Conservation (phyloP, 345 rosid genomes). For the Erucastrum elatum region DNA sequence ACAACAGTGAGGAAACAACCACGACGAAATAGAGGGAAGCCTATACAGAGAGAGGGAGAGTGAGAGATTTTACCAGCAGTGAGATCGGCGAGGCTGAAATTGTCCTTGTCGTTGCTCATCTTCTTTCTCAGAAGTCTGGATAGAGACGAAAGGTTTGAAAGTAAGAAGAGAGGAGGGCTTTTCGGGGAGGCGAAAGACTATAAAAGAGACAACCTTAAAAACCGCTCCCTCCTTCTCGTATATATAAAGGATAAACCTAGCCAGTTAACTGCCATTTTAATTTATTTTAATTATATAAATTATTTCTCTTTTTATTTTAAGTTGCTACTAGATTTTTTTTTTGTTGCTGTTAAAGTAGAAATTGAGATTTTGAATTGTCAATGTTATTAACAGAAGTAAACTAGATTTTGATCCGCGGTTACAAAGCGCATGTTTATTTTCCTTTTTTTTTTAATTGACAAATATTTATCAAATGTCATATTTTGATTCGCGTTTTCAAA, state of each 20-base stretch:
- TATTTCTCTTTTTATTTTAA: too few relatives aligned
- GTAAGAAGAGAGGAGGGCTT: not conserved
- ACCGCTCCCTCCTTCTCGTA: slow-evolving; percentile 5
- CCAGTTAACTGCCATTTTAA: not conserved
- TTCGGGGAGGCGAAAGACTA: not conserved
- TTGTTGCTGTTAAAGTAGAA: not conserved
- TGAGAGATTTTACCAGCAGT: slow-evolving; percentile 44
- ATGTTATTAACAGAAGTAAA: not conserved
- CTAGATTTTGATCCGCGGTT: too few relatives aligned
- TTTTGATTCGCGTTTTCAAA: too few relatives aligned
- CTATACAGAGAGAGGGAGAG: not conserved
- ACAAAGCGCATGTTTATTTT: too few relatives aligned
- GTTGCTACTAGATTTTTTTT: too few relatives aligned
- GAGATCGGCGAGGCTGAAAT: slow-evolving; percentile 70
- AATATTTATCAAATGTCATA: too few relatives aligned
- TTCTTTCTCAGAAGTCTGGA: not conserved
- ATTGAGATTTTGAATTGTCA: not conserved
- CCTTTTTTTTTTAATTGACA: too few relatives aligned
- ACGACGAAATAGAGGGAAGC: not conserved
- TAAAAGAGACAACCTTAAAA: not conserved
- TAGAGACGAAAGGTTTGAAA: slow-evolving; percentile 3
- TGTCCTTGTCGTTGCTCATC: slow-evolving; percentile 65
- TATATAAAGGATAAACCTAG: slow-evolving; percentile 12
- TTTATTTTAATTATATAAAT: not conserved
- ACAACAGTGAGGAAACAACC: not conserved